Percentiles rank a stretch among this genome's conserved stretches.
Conservation (phyloP, 192 early-diverging fungal genomes). For the Phlyctochytrium bullatum region DNA sequence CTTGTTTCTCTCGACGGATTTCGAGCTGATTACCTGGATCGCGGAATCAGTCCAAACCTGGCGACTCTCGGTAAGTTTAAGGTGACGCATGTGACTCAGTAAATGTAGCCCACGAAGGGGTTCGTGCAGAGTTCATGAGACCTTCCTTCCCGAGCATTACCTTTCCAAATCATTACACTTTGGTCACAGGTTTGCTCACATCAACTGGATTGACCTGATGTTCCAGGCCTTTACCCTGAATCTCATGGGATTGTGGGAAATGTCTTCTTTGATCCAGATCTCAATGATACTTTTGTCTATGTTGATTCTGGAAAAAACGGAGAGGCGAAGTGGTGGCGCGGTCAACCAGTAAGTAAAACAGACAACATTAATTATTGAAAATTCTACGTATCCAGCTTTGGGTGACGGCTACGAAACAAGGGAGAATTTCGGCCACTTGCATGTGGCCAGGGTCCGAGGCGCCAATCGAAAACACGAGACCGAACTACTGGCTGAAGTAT, state of each 20-base stretch:
- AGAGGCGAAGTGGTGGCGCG: slow-evolving; percentile 82
- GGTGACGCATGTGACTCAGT: background rate
- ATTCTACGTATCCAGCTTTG: too few species aligned
- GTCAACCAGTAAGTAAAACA: slow-evolving; percentile 67
- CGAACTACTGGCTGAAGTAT: slow-evolving; percentile 68
- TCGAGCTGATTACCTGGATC: slow-evolving; percentile 76
- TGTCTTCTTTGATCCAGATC: slow-evolving; percentile 76
- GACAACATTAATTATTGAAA: too few species aligned
- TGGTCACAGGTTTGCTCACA: slow-evolving; percentile 61
- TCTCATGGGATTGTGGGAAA: slow-evolving; percentile 88
- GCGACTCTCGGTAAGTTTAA: slow-evolving; percentile 49
- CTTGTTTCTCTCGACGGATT: slow-evolving; percentile 89
- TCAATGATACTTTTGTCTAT: slow-evolving; percentile 77
- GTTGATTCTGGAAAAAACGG: slow-evolving; percentile 57
- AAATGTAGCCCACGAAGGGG: slow-evolving; percentile 22
- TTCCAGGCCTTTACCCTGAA: slow-evolving; percentile 76
- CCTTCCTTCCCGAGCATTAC: slow-evolving; percentile 78
- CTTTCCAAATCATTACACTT: slow-evolving; percentile 90
- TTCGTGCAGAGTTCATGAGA: slow-evolving; percentile 59
- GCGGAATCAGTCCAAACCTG: slow-evolving; percentile 70
- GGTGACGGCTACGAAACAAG: slow-evolving; percentile 78
- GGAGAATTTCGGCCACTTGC: slow-evolving; percentile 64
- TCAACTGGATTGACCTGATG: too few species aligned
- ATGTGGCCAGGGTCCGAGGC: slow-evolving; percentile 88
- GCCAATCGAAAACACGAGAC: slow-evolving; percentile 44